A percentile compares a stretch with the other conserved stretches of the same genome.
phyloP scores from a whole-genome alignment of 768 basidiomycete genomes.

The Basidioascus undulatus region DNA sequence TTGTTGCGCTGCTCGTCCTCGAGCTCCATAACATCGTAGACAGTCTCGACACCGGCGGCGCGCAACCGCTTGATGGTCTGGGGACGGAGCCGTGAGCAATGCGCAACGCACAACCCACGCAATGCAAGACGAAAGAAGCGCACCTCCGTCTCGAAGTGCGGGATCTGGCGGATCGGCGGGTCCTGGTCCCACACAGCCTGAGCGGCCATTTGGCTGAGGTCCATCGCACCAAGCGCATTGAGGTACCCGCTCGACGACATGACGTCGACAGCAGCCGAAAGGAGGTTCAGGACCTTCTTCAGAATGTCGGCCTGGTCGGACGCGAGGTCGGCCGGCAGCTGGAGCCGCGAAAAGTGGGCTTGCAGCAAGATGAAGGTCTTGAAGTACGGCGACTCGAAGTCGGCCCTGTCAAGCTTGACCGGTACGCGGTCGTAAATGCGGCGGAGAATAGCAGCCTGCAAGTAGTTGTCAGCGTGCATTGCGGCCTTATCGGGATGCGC shows the following conservation, averaged over 20 bases:
- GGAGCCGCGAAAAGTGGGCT: slow-evolving; percentile 83
- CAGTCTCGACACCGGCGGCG: slow-evolving; percentile 53
- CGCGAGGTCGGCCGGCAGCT: slow-evolving; percentile 75
- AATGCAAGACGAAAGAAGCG: slow-evolving; percentile 7
- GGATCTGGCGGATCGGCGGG: slow-evolving; percentile 82
- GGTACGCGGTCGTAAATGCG: slow-evolving; percentile 90
- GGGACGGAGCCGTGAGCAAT: neutral
- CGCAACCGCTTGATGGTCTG: slow-evolving; percentile 69
- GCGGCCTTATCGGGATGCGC: slow-evolving; percentile 6
- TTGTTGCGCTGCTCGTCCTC: slow-evolving; percentile 70
- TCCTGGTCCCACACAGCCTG: slow-evolving; percentile 97
- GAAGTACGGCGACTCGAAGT: slow-evolving; percentile 91
- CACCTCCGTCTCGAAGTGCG: slow-evolving; percentile 81
- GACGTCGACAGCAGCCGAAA: slow-evolving; percentile 82
- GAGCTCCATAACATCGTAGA: slow-evolving; percentile 97
- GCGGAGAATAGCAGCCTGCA: slow-evolving; percentile 50
- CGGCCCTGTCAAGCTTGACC: slow-evolving; percentile 53
- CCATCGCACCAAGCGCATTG: slow-evolving; percentile 88
- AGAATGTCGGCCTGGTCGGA: slow-evolving; percentile 74
- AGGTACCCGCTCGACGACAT: slow-evolving; percentile 95
- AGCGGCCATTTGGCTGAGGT: slow-evolving; percentile 93
- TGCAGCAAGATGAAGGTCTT: slow-evolving; percentile 93
- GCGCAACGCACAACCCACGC: neutral
- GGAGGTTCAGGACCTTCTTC: slow-evolving; percentile 67
- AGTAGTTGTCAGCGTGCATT: too few relatives aligned